Base-by-base conservation (phyloP, 495 filamentous ascomycete species). In the Tetracladium marchalianum region DNA sequence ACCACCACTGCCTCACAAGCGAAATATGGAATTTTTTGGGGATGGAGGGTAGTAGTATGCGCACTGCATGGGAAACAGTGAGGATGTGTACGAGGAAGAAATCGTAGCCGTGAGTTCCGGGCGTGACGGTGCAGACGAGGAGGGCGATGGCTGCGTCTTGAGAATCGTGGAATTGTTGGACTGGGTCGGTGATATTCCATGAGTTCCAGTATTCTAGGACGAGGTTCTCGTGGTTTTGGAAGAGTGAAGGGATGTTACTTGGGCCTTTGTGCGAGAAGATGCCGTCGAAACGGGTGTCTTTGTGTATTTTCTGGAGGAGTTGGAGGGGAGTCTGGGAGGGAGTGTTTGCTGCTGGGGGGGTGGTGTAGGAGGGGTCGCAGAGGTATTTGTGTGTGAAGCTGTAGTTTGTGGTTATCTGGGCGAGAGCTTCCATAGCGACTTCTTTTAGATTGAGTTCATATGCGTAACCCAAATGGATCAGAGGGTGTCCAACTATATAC, bases 401-500 rank as follows among this genome's bases (percentile, higher is more conserved):
- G 69, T 93, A 84, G 59, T 82, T 78, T n/a, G 76, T 78, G 1
- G 82, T 67, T 8, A 77, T 64, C 35, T 90, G 69, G 0, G 73
- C 76, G 1, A 96, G 73, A 5, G 87, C 83, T 68, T 96, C 90
- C 65, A 90, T 90, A 40, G 77, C 88, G 13, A 93, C 58, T 55
- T 89, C 87, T 27, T 82, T 77, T 45, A 69, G 90, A 49, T 79
- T 72, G 51, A 94, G 69, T 63, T 95, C 87, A 56, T 81, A 90
- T 9, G 86, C 90, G 57, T 92, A 95, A 35, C 80, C 87, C 1
- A 95, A 73, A 51, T 96, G 90, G 41, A 95, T 92, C 24, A 95
- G 66, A 1, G 90, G 84, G 57, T 95, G 86, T 31, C 80, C 90
- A 47, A 95, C 86, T 93, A 47, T 3, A 27, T 7, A 27, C 7